Evolutionary conservation across 2,329 filamentous ascomycete genomes (phyloP).

Genomic region (Drechslera avenae): DNA sequence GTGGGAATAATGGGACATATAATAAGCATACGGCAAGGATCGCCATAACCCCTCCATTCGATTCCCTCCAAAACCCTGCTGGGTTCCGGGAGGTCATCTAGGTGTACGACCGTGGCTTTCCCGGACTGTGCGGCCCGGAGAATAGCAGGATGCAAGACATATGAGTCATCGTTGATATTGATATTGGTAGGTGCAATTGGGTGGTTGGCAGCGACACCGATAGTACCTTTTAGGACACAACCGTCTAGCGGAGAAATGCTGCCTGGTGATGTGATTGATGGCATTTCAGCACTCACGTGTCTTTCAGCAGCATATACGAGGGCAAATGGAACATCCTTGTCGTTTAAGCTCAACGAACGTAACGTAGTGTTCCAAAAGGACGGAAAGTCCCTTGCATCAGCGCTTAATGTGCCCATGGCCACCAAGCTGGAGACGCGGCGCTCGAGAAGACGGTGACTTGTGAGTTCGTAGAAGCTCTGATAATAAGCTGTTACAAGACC

Average conservation of each 20-base stretch:
- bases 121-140: constrained; percentile 31
- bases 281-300: constrained; percentile 16
- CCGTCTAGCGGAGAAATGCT: constrained; percentile 14
- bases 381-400: constrained; percentile 69
- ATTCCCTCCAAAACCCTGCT: constrained; percentile 31
- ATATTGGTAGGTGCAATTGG: constrained; percentile 33
- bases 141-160: constrained; percentile 34
- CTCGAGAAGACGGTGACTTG: constrained; percentile 52
- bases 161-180: constrained; percentile 28
- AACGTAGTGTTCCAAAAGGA: constrained; percentile 73
- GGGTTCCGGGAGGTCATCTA: constrained; percentile 37
- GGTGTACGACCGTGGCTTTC: constrained; percentile 36
- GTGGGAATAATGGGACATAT: constrained; percentile 48
- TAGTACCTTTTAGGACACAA: constrained; percentile 33
- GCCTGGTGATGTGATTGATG: constrained; percentile 23
- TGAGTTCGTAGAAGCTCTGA: constrained; percentile 79
- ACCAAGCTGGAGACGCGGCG: constrained; percentile 52
- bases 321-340: constrained; percentile 51
- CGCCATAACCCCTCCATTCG: constrained; percentile 44
- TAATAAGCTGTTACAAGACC: constrained; percentile 74
- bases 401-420: constrained; percentile 74
- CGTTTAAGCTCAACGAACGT: constrained; percentile 70
- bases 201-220: constrained; percentile 30
- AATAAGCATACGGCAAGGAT: constrained; percentile 41
- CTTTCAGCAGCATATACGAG: constrained; percentile 32